Evolutionary conservation across 768 basidiomycete species (phyloP).

Genomic region (Boletellus emodensis): DNA sequence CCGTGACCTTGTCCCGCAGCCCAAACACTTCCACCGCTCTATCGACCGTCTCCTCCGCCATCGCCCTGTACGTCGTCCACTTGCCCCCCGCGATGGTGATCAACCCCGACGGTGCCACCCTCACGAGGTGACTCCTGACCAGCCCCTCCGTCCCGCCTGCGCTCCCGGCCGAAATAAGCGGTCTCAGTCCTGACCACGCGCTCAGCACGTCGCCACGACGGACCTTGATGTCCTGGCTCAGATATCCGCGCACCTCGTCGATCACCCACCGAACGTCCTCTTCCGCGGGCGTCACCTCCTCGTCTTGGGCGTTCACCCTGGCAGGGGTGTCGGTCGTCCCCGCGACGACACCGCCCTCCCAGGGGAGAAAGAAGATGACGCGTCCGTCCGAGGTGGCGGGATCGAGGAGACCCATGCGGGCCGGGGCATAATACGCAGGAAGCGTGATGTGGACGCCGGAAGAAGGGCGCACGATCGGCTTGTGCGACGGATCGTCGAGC

Average conservation of each 20-base stretch:
- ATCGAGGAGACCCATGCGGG: constrained; percentile 92
- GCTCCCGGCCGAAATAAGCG: constrained; percentile 78
- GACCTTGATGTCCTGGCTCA: constrained; percentile 90
- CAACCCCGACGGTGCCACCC: constrained; percentile 74
- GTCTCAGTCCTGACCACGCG: constrained; percentile 91
- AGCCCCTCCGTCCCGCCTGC: constrained; percentile 78
- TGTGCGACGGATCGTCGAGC: constrained; percentile 73
- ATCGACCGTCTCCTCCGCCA: constrained; percentile 95
- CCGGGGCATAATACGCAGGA: constrained; percentile 94
- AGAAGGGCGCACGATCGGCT: constrained; percentile 87
- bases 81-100: constrained; percentile 96
- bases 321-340: constrained; percentile 92
- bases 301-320: constrained; percentile 45
- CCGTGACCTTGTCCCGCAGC: constrained; percentile 50
- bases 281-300: constrained; percentile 79
- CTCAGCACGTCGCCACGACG: constrained; percentile 91
- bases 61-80: constrained; percentile 96
- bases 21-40: constrained; percentile 76
- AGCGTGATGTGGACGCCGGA: constrained; percentile 95
- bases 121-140: constrained; percentile 91
- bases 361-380: constrained; percentile 98
- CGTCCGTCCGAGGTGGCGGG: constrained; percentile 94
- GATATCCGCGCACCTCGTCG: constrained; percentile 86
- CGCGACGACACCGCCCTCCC: constrained; percentile 97
- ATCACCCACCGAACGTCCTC: constrained; percentile 97